Conservation (phyloP, 177 flowering plant species). For the Vitis hybrid region DNA sequence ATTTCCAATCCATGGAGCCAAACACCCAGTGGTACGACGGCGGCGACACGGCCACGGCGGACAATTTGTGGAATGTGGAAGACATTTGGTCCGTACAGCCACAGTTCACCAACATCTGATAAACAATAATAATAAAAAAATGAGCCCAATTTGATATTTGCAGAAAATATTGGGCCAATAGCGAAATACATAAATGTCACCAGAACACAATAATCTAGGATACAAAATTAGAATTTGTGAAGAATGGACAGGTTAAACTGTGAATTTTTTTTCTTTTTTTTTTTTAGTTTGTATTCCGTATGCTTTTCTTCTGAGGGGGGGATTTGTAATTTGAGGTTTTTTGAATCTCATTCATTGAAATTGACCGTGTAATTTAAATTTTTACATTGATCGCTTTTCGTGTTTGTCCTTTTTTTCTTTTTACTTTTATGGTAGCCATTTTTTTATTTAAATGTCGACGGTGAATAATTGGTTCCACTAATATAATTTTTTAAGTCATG, state of each 20-base stretch:
- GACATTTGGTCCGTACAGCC: conserved; percentile 54
- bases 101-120: conserved; percentile 31
- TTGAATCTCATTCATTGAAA: conserved; percentile 22
- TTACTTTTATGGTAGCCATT: neutral
- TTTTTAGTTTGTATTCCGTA: conserved; percentile 2
- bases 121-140: neutral
- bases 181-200: neutral
- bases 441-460: neutral
- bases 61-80: conserved; percentile 59
- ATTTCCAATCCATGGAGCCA: conserved; percentile 38
- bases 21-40: conserved; percentile 34
- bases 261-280: conserved; percentile 3
- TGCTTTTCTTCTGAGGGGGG: conserved; percentile 3
- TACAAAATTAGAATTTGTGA: conserved; percentile 15
- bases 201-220: conserved; percentile 5
- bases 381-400: too few species aligned
- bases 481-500: conserved; percentile 4
- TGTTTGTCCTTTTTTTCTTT: neutral
- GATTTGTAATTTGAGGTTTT: conserved; percentile 20
- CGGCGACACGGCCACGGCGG: conserved; percentile 31
- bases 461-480: conserved; percentile 45
- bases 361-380: neutral
- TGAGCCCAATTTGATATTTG: neutral
- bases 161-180: neutral
- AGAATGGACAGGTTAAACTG: conserved; percentile 15